Evolutionary conservation across 2,329 filamentous ascomycete genomes (phyloP).

Genomic region (Neonectria punicea): DNA sequence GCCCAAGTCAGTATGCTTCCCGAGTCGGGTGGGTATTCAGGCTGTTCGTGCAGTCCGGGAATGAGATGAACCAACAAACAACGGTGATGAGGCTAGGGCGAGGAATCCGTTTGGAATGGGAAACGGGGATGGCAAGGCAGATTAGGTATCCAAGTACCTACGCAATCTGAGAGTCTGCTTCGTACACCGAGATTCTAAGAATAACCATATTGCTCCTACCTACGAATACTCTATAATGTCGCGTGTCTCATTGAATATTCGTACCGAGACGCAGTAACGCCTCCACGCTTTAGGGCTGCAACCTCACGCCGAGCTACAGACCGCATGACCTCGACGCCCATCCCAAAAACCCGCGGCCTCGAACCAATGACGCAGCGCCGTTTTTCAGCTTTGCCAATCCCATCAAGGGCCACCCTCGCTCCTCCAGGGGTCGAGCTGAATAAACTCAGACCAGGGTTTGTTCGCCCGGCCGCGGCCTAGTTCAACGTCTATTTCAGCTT

Average conservation of each 20-base stretch:
- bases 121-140: no score
- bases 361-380: background rate
- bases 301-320: background rate
- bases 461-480: background rate
- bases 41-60: no score
- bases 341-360: background rate
- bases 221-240: background rate
- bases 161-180: no score
- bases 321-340: no score
- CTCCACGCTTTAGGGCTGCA: background rate
- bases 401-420: background rate
- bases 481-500: background rate
- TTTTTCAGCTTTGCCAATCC: background rate
- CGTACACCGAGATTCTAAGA: no score
- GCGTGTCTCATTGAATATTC: background rate
- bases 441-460: background rate
- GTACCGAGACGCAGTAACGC: background rate
- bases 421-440: conserved; percentile 10
- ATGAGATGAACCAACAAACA: no score
- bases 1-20: no score
- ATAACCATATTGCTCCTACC: no score
- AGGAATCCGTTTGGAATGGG: no score
- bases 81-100: no score
- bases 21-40: no score
- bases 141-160: no score